Conservation (phyloP, 768 basidiomycete genomes). For the Tricholoma saponaceum region DNA sequence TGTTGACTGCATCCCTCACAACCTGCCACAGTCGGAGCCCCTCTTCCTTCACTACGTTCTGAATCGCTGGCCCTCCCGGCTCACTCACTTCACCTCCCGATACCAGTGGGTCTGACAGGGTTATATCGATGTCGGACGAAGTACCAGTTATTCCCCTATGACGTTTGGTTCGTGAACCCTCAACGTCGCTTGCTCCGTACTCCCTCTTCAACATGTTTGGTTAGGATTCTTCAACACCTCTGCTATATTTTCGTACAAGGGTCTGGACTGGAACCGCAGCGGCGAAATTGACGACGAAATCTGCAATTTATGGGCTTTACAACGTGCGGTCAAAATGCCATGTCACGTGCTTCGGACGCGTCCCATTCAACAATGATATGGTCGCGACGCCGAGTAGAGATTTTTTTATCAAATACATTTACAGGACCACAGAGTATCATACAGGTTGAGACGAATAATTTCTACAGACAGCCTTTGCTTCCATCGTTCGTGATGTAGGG, state of each 20-base stretch:
- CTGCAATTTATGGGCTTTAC: not conserved
- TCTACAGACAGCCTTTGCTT: not conserved
- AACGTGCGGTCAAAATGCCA: conserved; percentile 10
- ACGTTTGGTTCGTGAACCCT: conserved; percentile 42
- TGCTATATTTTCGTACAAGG: conserved; percentile 5
- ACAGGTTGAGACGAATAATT: not conserved
- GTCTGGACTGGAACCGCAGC: conserved; percentile 1
- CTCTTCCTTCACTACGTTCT: conserved; percentile 54
- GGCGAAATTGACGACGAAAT: conserved; percentile 6
- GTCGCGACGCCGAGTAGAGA: not conserved
- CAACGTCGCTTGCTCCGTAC: conserved; percentile 28
- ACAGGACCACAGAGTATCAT: not conserved
- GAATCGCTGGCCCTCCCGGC: conserved; percentile 19
- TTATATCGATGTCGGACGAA: conserved; percentile 39
- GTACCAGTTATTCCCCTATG: conserved; percentile 33
- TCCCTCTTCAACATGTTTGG: conserved; percentile 38
- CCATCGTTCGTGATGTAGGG: not conserved
- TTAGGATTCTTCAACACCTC: not conserved
- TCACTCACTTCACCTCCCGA: conserved; percentile 14
- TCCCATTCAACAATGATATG: conserved; percentile 7
- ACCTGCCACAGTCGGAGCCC: conserved; percentile 73
- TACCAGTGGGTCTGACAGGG: conserved; percentile 29
- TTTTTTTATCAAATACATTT: not conserved
- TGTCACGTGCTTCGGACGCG: conserved; percentile 18
- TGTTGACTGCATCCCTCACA: conserved; percentile 79